Conservation (phyloP, 805 yeast species). For the Candida multigemmis region DNA sequence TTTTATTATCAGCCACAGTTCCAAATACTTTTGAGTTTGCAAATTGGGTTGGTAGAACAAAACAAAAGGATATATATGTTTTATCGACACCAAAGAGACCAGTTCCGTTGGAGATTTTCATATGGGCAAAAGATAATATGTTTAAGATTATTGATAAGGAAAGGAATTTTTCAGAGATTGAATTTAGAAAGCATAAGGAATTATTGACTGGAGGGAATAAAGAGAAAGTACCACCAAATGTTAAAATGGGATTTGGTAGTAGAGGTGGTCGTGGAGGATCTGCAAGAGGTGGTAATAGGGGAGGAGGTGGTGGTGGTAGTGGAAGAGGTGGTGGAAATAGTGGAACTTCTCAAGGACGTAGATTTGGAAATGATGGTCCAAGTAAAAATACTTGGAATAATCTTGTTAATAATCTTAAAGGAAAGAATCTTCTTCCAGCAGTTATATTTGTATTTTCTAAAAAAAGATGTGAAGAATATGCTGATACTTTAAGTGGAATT, state of each 20-base stretch:
- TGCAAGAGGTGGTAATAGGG: slow-evolving; percentile 35
- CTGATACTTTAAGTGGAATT: slow-evolving; percentile 61
- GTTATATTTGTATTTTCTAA: slow-evolving; percentile 92
- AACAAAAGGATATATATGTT: slow-evolving; percentile 91
- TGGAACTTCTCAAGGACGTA: slow-evolving; percentile 23
- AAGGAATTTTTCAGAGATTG: slow-evolving; percentile 57
- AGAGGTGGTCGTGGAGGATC: slow-evolving; percentile 35
- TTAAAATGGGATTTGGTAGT: slow-evolving; percentile 28
- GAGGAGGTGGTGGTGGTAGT: slow-evolving; percentile 20
- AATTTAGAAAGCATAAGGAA: slow-evolving; percentile 53
- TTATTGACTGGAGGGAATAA: slow-evolving; percentile 33
- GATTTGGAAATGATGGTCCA: slow-evolving; percentile 46
- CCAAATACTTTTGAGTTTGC: slow-evolving; percentile 99
- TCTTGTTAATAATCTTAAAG: slow-evolving; percentile 60
- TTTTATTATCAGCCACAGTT: slow-evolving; percentile 89
- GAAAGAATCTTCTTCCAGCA: slow-evolving; percentile 73
- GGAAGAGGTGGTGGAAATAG: slow-evolving; percentile 33
- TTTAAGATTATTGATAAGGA: slow-evolving; percentile 68
- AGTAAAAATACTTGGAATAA: slow-evolving; percentile 72
- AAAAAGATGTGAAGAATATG: slow-evolving; percentile 89
- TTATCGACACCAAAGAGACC: slow-evolving; percentile 96
- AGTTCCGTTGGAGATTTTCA: slow-evolving; percentile 79
- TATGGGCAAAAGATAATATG: slow-evolving; percentile 74
- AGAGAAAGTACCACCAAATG: slow-evolving; percentile 25
- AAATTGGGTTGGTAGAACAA: slow-evolving; percentile 96